Evolutionary conservation across 2,329 filamentous ascomycete genomes (phyloP).

Genomic region (Cladosporium sp.): DNA sequence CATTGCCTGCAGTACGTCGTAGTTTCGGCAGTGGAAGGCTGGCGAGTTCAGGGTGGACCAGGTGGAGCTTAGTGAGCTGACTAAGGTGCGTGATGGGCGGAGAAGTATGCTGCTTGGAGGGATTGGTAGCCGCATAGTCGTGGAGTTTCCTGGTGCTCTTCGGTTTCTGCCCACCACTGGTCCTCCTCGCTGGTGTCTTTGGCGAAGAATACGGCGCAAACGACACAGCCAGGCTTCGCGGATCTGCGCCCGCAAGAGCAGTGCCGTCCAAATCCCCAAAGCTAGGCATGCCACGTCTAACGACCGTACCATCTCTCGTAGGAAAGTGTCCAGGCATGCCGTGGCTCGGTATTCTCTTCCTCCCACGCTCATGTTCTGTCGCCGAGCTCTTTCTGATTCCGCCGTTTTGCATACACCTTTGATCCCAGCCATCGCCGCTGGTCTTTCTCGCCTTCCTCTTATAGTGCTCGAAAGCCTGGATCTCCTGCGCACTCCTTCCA

Average conservation of each 20-base stretch:
- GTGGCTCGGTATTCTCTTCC: constrained; percentile 14
- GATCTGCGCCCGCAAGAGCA: not conserved
- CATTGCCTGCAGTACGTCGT: not conserved
- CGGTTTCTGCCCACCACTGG: not conserved
- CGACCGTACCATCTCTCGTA: constrained; percentile 5
- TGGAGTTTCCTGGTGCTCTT: constrained; percentile 2
- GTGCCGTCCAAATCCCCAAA: not conserved
- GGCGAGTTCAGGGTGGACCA: constrained; percentile 34
- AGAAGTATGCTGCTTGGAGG: not conserved
- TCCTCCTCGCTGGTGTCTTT: constrained; percentile 4
- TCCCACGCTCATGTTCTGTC: constrained; percentile 19
- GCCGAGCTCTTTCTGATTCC: constrained; percentile 15
- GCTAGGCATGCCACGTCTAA: not conserved
- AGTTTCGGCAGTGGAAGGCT: constrained; percentile 24
- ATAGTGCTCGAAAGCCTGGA: constrained; percentile 35
- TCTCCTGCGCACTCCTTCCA: constrained; percentile 32
- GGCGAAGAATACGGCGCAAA: constrained; percentile 19
- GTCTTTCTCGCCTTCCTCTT: constrained; percentile 29
- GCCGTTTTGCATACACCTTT: constrained; percentile 20
- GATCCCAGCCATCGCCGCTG: constrained; percentile 31
- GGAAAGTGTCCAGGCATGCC: constrained; percentile 2
- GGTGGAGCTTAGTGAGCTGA: constrained; percentile 28
- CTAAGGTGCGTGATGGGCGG: constrained; percentile 21
- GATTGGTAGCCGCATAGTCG: not conserved
- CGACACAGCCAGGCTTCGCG: not conserved